phyloP scores from a whole-genome alignment of 768 basidiomycete genomes.

The Kwoniella dejecticola region DNA sequence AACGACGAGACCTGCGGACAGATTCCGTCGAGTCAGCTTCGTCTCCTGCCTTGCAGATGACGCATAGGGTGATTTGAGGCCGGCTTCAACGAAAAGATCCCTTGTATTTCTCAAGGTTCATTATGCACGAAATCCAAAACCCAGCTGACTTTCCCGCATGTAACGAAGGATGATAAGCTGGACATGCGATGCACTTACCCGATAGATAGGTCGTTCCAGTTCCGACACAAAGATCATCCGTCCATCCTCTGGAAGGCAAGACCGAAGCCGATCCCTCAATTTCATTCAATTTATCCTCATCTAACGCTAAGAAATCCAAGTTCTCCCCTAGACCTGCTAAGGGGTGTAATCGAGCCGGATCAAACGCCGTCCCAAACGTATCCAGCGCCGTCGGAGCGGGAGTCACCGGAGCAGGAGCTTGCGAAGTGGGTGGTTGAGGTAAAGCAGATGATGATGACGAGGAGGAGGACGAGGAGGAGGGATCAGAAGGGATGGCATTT shows the following conservation, averaged over 20 bases:
- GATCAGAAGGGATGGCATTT: constrained; percentile 23
- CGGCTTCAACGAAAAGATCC: no score
- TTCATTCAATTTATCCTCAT: constrained; percentile 92
- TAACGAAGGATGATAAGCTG: no score
- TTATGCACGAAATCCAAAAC: no score
- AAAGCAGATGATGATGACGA: constrained; percentile 10
- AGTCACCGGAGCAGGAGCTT: constrained; percentile 1
- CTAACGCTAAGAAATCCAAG: constrained; percentile 91
- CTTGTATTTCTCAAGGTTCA: no score
- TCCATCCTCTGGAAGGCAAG: constrained; percentile 94
- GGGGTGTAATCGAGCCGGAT: constrained; percentile 90
- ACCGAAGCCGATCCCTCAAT: constrained; percentile 87
- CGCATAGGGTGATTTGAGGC: no score
- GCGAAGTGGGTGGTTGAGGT: constrained; percentile 13
- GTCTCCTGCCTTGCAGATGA: no score
- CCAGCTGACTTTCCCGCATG: no score
- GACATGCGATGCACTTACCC: constrained; percentile 82
- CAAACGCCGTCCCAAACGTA: constrained; percentile 78
- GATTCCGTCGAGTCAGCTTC: no score
- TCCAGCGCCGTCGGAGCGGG: constrained; percentile 74
- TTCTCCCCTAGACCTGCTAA: constrained; percentile 90
- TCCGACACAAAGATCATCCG: constrained; percentile 98
- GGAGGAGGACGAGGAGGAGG: constrained; percentile 16
- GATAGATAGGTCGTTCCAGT: constrained; percentile 98
- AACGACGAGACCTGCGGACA: constrained; percentile 82